Base-by-base conservation (phyloP, 2,329 filamentous ascomycete genomes). In the Phialophora expanda region DNA sequence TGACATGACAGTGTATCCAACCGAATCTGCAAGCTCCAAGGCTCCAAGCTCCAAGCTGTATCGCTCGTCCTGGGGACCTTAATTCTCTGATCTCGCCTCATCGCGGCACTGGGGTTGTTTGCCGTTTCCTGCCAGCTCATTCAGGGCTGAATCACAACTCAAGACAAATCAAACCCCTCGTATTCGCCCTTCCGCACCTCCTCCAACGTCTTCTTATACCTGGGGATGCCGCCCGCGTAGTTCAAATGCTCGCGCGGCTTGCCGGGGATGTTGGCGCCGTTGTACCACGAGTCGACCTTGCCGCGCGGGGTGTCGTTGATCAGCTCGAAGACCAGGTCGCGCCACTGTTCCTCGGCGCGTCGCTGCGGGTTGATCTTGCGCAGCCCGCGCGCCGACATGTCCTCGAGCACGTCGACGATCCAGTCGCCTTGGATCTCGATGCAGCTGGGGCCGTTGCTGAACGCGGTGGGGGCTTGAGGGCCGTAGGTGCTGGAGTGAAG, bases 361-460 rank as follows among this genome's bases (percentile, higher is more conserved):
- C 51, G 50, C 3, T 59, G 32, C 32, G 66, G 56, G 24, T 66
- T 62, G 4, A 66, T 64, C 28, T 59, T 63, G 50, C 51, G 60
- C n/a, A 60, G 41, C 1, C 60, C 54, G 6, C 57, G 30, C 17
- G 38, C 48, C 8, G 54, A 53, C 60, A 68, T 61, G 24, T 67
- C 51, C 7, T 20, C 41, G 4, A 69, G n/a, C 3, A 61, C 22
- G 12, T 61, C 32, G 4, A 50, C 44, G 50, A 71, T 67, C 85
- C 84, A 88, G 0, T 83, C 77, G 2, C 84, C 85, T 70, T 89
- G 86, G 0, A 85, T 70, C 69, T 87, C 84, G 14, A 84, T 80
- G 1, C 78, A 80, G 0, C 82, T 80, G 0, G 86, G 86, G 0
- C 85, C 86, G 69, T 88, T 89, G 71, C 78, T 75, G 5, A 87